Evolutionary conservation across 1,284 basidiomycete species (phyloP), one percentile per base, ranked within the genome.

Genomic region (Malassezia obtusa): DNA sequence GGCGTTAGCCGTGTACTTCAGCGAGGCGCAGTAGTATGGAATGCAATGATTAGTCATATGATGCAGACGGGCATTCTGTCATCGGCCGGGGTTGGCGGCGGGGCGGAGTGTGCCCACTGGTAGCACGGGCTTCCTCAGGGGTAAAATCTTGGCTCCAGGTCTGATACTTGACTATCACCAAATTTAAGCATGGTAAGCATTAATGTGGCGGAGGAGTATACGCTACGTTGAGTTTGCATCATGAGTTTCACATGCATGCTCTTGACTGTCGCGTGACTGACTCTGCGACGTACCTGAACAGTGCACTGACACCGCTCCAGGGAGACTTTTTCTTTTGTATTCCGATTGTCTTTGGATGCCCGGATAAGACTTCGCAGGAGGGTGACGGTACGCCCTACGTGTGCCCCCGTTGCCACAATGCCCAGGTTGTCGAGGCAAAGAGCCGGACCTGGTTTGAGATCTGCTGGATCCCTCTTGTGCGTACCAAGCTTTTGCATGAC

Each of bases 401-500:
- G 36, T 73, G 70, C 48, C 70, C 70, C 0, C 58, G 68, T 9
- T 73, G 70, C 55, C 53, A 73, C 55, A 73, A 73, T 49, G 68
- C 66, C 12, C 66, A 68, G 39, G 67, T 68, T 1, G 68, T 70
- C 4, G 60, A 62, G 26, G 67, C 64, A 6, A 70, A 70, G 52
- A 55, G 60, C n/a, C 57, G 63, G 9, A 66, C 53, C 7, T 68
- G 68, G 67, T 71, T 73, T 44, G 68, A 71, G 50, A 53, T 73
- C 17, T 73, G 70, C 57, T 73, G 67, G 64, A 59, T 73, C 25
- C 70, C 70, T 4, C 40, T 73, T 30, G 50, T 64, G 49, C n/a
- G 57, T 52, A 25, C n/a, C 8, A 19, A 28, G 8, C 3, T 12
- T 21, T 15, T 5, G 22, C 28, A 30, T 19, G 31, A 21, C 28